Evolutionary conservation across 2,329 filamentous ascomycete genomes (phyloP).

Genomic region (Xylaria sp.): DNA sequence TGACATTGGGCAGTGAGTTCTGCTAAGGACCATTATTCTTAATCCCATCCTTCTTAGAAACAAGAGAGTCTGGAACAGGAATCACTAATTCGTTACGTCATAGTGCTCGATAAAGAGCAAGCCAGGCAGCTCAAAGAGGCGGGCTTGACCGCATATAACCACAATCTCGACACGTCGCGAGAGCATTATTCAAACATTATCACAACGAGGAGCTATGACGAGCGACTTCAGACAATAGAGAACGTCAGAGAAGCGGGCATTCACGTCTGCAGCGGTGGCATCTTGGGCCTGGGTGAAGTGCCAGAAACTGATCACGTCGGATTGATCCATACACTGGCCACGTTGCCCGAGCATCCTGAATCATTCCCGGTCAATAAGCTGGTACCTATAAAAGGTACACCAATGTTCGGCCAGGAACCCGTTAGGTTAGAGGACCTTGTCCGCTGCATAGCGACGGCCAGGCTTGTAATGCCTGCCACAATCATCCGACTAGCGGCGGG

Average conservation of each 20-base stretch:
- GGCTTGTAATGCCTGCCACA: slow-evolving; percentile 83
- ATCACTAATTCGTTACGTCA: slow-evolving; percentile 1
- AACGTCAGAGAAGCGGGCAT: slow-evolving; percentile 88
- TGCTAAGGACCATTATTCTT: background rate
- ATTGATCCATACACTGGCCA: slow-evolving; percentile 83
- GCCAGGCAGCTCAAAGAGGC: slow-evolving; percentile 84
- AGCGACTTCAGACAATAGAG: slow-evolving; percentile 80
- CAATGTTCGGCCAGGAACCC: slow-evolving; percentile 77
- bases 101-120: slow-evolving; percentile 84
- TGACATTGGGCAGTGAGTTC: slow-evolving; percentile 73
- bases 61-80: background rate
- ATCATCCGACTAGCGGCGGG: slow-evolving; percentile 90
- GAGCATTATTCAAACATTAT: slow-evolving; percentile 91
- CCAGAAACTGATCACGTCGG: slow-evolving; percentile 80
- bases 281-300: slow-evolving; percentile 83
- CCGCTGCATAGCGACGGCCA: slow-evolving; percentile 83
- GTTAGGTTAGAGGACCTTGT: slow-evolving; percentile 82
- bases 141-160: slow-evolving; percentile 90
- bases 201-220: slow-evolving; percentile 86
- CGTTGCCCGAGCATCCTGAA: slow-evolving; percentile 83
- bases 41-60: too few relatives aligned
- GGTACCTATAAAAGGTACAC: slow-evolving; percentile 90
- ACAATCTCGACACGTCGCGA: slow-evolving; percentile 90
- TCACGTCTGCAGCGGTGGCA: slow-evolving; percentile 90
- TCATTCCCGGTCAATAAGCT: slow-evolving; percentile 92